Base-by-base conservation (phyloP, 2,329 filamentous ascomycete species). In the Paramyrothecium roridum region DNA sequence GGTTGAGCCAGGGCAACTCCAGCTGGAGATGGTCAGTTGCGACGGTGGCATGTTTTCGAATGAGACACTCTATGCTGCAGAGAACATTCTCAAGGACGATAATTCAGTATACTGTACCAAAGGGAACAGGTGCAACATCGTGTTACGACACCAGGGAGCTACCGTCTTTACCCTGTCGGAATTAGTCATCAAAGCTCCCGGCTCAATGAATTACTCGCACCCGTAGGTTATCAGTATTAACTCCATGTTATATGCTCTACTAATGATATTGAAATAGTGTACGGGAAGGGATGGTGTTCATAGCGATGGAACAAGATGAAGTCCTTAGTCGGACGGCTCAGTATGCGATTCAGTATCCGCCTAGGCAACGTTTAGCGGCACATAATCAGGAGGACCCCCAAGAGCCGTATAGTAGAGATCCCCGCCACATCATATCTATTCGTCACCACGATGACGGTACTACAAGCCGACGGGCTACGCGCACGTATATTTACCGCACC, bases 271-370 rank as follows among this genome's bases (percentile, higher is more conserved):
- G 55, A 55, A 58, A 54, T 68, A 93, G 90, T 53, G 87, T 96
- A 53, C 88, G 93, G 72, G 90, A 96, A 80, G 93, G 95, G 48
- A 88, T 97, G 81, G 84, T 98, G 1, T 97, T 97, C 67, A 82
- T 98, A 26, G 84, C 90, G 48, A 96, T 97, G 93, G 83, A 86
- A 45, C 83, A 87, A 40, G 86, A 96, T 61, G 87, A 95, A 57
- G 76, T 95, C 1, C 74, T 95, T 47, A 82, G 79, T 20, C 82
- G 87, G 56, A 95, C 91, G 12, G 82, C 88, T 8, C 81, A 86
- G 57, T 93, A 93, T 68, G 84, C 90, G 61, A 87, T 93, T 23
- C 84, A 88, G 62, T 91, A 89, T 63, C 71, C 76, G 21, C 61
- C 63, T 11, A 57, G 56, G 13, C 43, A 57, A n/a, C 60, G 57